Evolutionary conservation across 495 filamentous ascomycete genomes (phyloP).

Genomic region (Neurospora africana): DNA sequence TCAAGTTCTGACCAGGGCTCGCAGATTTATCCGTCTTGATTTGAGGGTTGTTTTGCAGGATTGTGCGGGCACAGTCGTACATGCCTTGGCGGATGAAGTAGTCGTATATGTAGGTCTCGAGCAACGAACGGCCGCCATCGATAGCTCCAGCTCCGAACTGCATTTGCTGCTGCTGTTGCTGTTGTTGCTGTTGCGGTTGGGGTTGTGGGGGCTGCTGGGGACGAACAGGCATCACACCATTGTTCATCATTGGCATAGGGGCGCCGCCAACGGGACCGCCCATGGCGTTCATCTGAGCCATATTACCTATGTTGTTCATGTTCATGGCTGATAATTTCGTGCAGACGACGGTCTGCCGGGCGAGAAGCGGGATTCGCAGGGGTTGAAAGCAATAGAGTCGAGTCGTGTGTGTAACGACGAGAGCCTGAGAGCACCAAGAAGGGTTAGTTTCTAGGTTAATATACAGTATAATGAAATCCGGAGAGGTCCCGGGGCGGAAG

Average conservation of each 20-base stretch:
- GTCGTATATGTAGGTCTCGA: conserved; percentile 97
- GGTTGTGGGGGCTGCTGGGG: conserved; percentile 27
- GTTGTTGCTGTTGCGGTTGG: neutral
- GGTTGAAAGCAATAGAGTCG: neutral
- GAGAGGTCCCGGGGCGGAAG: neutral
- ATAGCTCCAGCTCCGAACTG: conserved; percentile 5
- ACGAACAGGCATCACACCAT: conserved; percentile 33
- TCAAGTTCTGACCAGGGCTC: conserved; percentile 50
- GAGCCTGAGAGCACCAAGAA: neutral
- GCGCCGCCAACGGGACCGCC: conserved; percentile 52
- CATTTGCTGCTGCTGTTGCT: conserved; percentile 13
- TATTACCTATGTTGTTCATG: conserved; percentile 41
- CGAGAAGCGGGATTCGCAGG: conserved; percentile 13
- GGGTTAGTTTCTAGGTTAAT: neutral
- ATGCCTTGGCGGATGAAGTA: conserved; percentile 81
- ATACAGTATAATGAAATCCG: neutral
- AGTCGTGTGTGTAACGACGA: neutral
- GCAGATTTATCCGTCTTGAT: conserved; percentile 42
- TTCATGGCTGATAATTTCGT: conserved; percentile 45
- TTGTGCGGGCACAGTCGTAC: conserved; percentile 64
- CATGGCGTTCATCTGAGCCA: conserved; percentile 52
- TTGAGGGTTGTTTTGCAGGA: conserved; percentile 52
- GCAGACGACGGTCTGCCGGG: conserved; percentile 24
- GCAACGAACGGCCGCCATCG: conserved; percentile 35
- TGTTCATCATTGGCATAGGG: conserved; percentile 64